Base-by-base conservation (phyloP, 768 basidiomycete genomes). In the Lactarius psammicola region DNA sequence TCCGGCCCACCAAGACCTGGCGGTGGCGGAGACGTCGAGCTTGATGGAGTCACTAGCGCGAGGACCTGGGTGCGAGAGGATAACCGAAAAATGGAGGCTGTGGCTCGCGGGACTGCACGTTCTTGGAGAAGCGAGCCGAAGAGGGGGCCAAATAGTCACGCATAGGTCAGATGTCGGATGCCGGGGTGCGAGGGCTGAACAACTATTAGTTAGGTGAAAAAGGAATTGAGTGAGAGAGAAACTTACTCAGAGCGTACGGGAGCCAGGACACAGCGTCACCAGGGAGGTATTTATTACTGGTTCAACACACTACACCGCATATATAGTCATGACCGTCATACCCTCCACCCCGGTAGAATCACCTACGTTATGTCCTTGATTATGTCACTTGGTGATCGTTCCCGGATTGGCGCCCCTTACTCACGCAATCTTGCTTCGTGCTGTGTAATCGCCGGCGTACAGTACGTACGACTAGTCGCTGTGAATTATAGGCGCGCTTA, bases 191-290 rank as follows among this genome's bases (percentile, higher is more conserved):
- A 93, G 82, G 18, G 89, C 91, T 92, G 69, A n/a, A 51, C 26
- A 56, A 33, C n/a, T 54, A 36, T 51, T 63, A 70, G 31, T 74
- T 56, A 56, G 8, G 66, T 56, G 30, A n/a, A 58, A 66, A 40
- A 54, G 31, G 59, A 23, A 55, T 26, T 59, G 70, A 54, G 38
- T 65, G 46, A 53, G 65, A 68, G 23, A 68, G 23, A 30, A 20
- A 81, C 88, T 76, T 72, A 93, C 93, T 94, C 46, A 97, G 79
- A 1, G 92, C 90, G 73, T 95, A 96, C 3, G 95, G 95, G 44
- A 97, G 82, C 95, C 95, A 97, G 73, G 95, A 95, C 34, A 94
- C 92, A 18, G 92, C 90, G 71, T 94, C 92, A 1, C 90, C 90
- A 0, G 92, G 92, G 33, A 94, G 80, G 78, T n/a, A n/a, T n/a